Base-by-base conservation (phyloP, 305 asterid species). In the Striga hermonthica region DNA sequence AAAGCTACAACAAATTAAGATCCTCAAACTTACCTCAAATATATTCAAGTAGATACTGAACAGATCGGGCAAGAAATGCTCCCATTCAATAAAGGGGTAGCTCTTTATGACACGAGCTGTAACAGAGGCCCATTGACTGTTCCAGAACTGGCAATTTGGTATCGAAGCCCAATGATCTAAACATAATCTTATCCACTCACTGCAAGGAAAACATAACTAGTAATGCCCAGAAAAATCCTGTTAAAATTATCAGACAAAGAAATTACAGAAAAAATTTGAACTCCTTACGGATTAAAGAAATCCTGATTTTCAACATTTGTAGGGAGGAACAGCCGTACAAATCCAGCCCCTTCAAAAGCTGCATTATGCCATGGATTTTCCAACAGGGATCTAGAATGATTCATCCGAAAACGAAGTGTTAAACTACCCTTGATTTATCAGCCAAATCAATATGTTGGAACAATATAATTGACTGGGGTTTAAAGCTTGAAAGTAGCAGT, bases 361-460 rank as follows among this genome's bases (percentile, higher is more conserved):
- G 97, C 84, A 78, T 90, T 88, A 72, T 93, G 95, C 99, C 99
- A 90, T 52, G 99, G 97, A 76, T 90, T 93, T 76, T 93, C 97
- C 84, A 88, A 68, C 67, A 86, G 80, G 65, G 84, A 81, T 79
- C 99, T 93, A 97, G 65, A 81, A 79, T 57, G 45, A 62, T 70
- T 53, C 68, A 57, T 49, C 65, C 64, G 67, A 13, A 72, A 70
- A 56, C 14, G 6, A 48, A 44, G 65, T n/a, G 28, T 44, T 64
- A 63, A 45, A 81, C 47, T 52, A 53, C 69, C 60, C 28, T 9
- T 67, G 59, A 60, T 61, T 58, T 38, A 56, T 22, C 60, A 66
- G 61, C 35, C 74, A 67, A 16, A 44, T 50, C 5, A 55, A 49
- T 13, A 10, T 58, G 16, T 3, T 35, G 64, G 7, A 57, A 34